Base-by-base conservation (phyloP, 805 yeast species). In the Candida germanica region DNA sequence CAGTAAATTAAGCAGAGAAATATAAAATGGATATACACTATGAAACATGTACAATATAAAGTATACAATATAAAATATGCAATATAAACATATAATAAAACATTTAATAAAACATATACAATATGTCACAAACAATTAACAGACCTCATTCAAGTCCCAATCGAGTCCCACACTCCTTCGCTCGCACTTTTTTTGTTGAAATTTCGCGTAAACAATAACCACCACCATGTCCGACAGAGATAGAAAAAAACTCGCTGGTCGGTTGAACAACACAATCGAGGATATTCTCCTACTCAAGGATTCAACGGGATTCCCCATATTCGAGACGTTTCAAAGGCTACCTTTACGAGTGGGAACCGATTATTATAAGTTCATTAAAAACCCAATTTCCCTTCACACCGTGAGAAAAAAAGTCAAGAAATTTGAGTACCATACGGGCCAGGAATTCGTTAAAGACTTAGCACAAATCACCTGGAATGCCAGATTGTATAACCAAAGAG, bases 401-500 rank as follows among this genome's bases (percentile, higher is more conserved):
- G 75, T 89, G 39, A 39, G 40, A 24, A 32, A 33, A 10, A 45
- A 31, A 16, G 70, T 75, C 40, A 59, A 85, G 23, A 76, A 77
- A 40, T 66, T 71, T 26, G 60, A 58, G 33, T 89, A 88, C 61
- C 56, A 63, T 4, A 67, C 67, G 30, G 77, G 86, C 1, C 83
- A 80, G 48, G 80, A 78, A 29, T 88, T 87, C 56, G 63, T 89
- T 24, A 73, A 67, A 39, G 96, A 89, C 57, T 55, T 89, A 40
- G 87, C 83, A 0, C 94, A 86, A 57, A 83, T 91, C 35, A 75
- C 87, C 1, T 87, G 95, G 88, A 91, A 91, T 54, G 96, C 97
- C 3, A 76, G 86, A 42, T 75, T 81, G 31, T 91, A 82, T 59
- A 91, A 91, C 59, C 79, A 79, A 39, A 80, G 79, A 43, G 79